Base-by-base conservation (phyloP, 2,329 filamentous ascomycete species). In the Phaeosphaeriaceae sp. region DNA sequence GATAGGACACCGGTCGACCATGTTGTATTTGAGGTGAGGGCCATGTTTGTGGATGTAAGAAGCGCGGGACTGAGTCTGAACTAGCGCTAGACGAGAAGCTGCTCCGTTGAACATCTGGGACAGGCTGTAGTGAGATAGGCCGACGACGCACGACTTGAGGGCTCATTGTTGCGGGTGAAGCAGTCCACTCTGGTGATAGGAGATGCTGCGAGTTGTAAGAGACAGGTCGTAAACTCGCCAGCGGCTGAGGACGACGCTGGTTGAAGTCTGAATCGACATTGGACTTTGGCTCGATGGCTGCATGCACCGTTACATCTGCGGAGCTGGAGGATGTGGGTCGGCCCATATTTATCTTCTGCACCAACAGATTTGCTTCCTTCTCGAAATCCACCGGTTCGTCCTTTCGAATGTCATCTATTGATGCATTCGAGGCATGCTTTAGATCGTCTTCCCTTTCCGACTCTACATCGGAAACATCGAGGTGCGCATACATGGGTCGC, bases 401-500 rank as follows among this genome's bases (percentile, higher is more conserved):
- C n/a, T 15, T 17, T n/a, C 35, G 35, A 21, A 58, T 60, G 35
- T 54, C 47, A 30, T 49, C 43, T 23, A 19, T 49, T 49, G 23
- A n/a, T 4, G 11, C 24, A 13, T 30, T 44, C 30, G 48, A 44
- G 17, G 49, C 42, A 24, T 49, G 46, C 52, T 58, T 54, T 42
- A 49, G 55, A 47, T 52, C 40, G 23, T 50, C 40, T 49, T 30
- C 56, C 30, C 30, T 60, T 58, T 63, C 59, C 35, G 63, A 56
- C 56, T 66, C 63, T 40, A 61, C 51, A 28, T 66, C 52, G 28
- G 66, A 66, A 49, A 61, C 56, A 24, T 64, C 61, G 49, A 65
- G 60, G 40, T 67, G 63, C 35, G 63, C 63, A 43, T 71, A 69
- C 58, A 70, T 62, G 28, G 69, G 69, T 19, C 65, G 64, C 59